Percentiles rank a stretch among this genome's conserved stretches.
phyloP scores from a whole-genome alignment of 306 rosid genomes.

The Castanospermum australe region DNA sequence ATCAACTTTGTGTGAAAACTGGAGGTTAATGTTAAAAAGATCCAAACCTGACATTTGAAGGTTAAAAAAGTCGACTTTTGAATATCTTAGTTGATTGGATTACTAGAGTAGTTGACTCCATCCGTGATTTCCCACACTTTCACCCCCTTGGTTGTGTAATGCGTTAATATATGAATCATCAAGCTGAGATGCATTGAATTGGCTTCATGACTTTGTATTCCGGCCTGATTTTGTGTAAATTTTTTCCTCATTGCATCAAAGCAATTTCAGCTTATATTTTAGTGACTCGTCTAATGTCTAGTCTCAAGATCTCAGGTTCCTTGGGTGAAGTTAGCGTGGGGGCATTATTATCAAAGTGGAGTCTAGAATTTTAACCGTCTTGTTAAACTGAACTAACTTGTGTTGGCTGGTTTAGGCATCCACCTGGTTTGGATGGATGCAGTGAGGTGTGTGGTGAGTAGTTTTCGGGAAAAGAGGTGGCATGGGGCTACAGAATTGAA shows the following conservation, averaged over 20 bases:
- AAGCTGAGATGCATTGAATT: not conserved
- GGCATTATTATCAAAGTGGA: not conserved
- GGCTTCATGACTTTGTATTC: constrained; percentile 1
- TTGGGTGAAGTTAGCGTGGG: not conserved
- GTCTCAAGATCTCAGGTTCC: not conserved
- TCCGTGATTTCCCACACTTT: not conserved
- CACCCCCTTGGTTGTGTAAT: not conserved
- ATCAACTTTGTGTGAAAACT: not conserved
- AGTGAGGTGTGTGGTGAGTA: not conserved
- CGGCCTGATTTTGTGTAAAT: not conserved
- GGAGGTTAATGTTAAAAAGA: no score
- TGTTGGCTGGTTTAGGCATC: not conserved
- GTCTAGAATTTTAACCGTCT: not conserved
- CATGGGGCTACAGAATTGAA: not conserved
- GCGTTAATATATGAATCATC: not conserved
- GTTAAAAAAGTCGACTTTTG: no score
- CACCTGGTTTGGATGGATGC: not conserved
- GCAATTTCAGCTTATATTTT: not conserved
- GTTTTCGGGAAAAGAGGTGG: not conserved
- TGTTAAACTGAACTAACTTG: not conserved
- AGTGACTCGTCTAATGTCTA: not conserved
- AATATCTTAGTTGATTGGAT: no score
- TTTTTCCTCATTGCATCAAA: not conserved
- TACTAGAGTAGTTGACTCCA: not conserved
- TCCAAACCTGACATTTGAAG: no score